These are phyloP conservation scores for Colletotrichum musae DNA, from an alignment of 2,329 filamentous ascomycete species.

Conservation along the genomic window DNA sequence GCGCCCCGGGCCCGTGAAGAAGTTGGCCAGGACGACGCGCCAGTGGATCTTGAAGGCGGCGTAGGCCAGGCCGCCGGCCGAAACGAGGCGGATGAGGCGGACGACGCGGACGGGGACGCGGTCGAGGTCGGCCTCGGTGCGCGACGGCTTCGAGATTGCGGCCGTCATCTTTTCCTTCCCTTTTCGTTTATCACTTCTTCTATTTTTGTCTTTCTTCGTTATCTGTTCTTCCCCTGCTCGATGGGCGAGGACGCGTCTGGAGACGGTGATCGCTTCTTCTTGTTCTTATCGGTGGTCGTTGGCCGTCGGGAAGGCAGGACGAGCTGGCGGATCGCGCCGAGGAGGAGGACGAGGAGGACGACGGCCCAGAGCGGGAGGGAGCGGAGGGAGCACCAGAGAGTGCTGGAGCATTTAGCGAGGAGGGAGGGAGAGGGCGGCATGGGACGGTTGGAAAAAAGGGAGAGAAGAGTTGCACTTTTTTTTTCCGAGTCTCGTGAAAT, in stretches of 20 bases:
- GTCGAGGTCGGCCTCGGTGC: constrained; percentile 42
- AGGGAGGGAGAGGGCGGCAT: constrained; percentile 42
- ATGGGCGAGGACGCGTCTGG: background rate
- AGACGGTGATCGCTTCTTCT: background rate
- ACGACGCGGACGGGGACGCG: constrained; percentile 46
- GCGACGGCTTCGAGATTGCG: constrained; percentile 40
- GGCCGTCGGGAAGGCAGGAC: constrained; percentile 39
- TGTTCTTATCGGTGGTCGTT: constrained; percentile 31
- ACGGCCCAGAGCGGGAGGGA: constrained; percentile 59
- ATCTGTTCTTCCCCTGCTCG: no score
- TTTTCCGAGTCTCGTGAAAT: background rate
- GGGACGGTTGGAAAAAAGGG: no score
- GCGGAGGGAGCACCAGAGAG: constrained; percentile 57
- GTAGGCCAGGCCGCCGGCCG: constrained; percentile 61
- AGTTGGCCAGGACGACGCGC: constrained; percentile 54
- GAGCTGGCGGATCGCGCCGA: constrained; percentile 52
- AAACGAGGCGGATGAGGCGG: constrained; percentile 55
- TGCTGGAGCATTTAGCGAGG: constrained; percentile 59
- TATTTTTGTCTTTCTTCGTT: background rate
- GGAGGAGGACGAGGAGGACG: constrained; percentile 53
- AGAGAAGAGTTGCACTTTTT: background rate
- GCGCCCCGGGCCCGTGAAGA: constrained; percentile 69
- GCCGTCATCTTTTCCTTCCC: constrained; percentile 20
- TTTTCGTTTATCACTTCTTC: no score
- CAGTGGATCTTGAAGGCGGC: constrained; percentile 62